Percentiles rank a stretch among this genome's conserved stretches.
Evolutionary conservation across 1,139 yeast genomes (phyloP).

Genomic region (Kodamaea alishanica): DNA sequence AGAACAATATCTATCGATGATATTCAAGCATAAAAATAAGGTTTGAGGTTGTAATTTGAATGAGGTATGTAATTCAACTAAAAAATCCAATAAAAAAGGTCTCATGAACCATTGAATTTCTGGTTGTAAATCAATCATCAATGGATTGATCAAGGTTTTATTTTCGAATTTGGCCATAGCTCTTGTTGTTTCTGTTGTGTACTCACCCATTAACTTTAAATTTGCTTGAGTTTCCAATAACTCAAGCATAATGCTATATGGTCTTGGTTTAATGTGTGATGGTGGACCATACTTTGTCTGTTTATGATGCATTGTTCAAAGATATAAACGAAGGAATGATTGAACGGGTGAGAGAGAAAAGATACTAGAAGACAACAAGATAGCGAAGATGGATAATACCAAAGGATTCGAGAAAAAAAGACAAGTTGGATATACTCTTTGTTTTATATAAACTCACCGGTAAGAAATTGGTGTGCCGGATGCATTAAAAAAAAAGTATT

Average conservation of each 20-base stretch:
- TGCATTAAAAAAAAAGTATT: too few species aligned
- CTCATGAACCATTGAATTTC: constrained; percentile 93
- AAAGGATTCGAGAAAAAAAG: not conserved
- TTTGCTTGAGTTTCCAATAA: constrained; percentile 46
- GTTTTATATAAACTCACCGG: constrained; percentile 1
- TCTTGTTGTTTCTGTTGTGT: constrained; percentile 30
- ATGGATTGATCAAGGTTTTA: constrained; percentile 43
- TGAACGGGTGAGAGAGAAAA: constrained; percentile 4
- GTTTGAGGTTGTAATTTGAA: constrained; percentile 77
- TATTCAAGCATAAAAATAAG: constrained; percentile 70
- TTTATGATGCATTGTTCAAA: constrained; percentile 1
- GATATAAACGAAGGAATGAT: constrained; percentile 11
- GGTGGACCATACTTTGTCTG: constrained; percentile 45
- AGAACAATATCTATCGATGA: constrained; percentile 88
- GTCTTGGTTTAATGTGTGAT: constrained; percentile 31
- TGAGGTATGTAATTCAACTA: constrained; percentile 76
- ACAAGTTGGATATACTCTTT: constrained; percentile 1
- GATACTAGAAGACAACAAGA: not conserved
- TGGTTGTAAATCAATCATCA: constrained; percentile 87
- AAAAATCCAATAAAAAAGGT: constrained; percentile 78
- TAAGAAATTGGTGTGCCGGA: too few species aligned
- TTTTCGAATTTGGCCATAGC: constrained; percentile 32
- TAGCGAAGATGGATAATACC: not conserved
- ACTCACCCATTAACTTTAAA: constrained; percentile 40
- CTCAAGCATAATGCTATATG: constrained; percentile 44